phyloP scores from a whole-genome alignment of 1,139 yeast genomes.

The Pichia sp. region DNA sequence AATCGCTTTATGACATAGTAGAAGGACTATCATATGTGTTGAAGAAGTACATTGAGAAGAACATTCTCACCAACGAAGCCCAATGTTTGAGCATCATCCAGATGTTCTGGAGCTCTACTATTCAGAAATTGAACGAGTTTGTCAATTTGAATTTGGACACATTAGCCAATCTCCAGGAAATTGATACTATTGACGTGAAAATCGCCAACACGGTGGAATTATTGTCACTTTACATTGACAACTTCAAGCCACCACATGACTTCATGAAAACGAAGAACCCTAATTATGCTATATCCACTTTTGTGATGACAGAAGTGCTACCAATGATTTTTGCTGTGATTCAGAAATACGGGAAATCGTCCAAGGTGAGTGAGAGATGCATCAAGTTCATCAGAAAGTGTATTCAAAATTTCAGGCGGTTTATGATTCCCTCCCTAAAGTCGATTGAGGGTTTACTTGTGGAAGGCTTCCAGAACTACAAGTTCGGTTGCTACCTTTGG shows the following conservation, averaged over 20 bases:
- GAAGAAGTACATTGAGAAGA: slow-evolving; percentile 41
- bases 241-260: slow-evolving; percentile 43
- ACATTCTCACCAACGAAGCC: slow-evolving; percentile 30
- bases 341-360: slow-evolving; percentile 49
- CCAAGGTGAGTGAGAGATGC: slow-evolving; percentile 67
- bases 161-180: slow-evolving; percentile 21
- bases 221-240: slow-evolving; percentile 61
- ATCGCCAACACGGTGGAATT: slow-evolving; percentile 79
- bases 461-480: slow-evolving; percentile 63
- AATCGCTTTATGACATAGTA: slow-evolving; percentile 72
- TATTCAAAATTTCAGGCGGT: slow-evolving; percentile 65
- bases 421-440: slow-evolving; percentile 57
- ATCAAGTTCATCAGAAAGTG: slow-evolving; percentile 65
- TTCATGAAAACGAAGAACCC: slow-evolving; percentile 23
- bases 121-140: slow-evolving; percentile 40
- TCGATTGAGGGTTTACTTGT: slow-evolving; percentile 61
- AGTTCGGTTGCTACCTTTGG: slow-evolving; percentile 84
- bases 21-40: slow-evolving; percentile 90
- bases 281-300: slow-evolving; percentile 52
- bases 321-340: slow-evolving; percentile 52
- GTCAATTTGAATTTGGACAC: slow-evolving; percentile 9
- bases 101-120: slow-evolving; percentile 66
- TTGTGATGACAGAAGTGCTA: slow-evolving; percentile 53
- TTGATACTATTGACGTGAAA: slow-evolving; percentile 38
- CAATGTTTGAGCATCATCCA: slow-evolving; percentile 43